Evolutionary conservation across 2,329 filamentous ascomycete genomes (phyloP).

Genomic region (Phaeosphaeria sp.): DNA sequence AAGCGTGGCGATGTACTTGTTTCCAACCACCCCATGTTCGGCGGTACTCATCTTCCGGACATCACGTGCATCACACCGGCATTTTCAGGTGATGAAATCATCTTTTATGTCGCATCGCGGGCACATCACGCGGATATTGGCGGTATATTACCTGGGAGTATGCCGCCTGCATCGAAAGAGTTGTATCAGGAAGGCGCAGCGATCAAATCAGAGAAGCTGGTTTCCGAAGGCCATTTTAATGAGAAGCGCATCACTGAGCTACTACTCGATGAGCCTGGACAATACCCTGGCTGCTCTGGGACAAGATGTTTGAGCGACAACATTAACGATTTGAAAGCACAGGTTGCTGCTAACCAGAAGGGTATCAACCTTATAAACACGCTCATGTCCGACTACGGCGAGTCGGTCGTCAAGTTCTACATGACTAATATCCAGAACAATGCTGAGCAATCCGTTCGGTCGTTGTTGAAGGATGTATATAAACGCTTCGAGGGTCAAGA

Average conservation of each 20-base stretch:
- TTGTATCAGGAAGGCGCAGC: conserved; percentile 63
- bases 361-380: conserved; percentile 79
- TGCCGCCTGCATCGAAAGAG: conserved; percentile 76
- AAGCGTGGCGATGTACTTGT: conserved; percentile 82
- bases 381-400: conserved; percentile 78
- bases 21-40: conserved; percentile 83
- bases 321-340: conserved; percentile 84
- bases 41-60: conserved; percentile 82
- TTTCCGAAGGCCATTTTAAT: conserved; percentile 78
- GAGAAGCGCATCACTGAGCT: conserved; percentile 76
- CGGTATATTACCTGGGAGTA: conserved; percentile 80
- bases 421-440: conserved; percentile 85
- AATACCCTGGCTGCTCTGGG: conserved; percentile 77
- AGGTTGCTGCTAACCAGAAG: conserved; percentile 85
- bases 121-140: conserved; percentile 87
- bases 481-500: conserved; percentile 72
- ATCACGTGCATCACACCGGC: conserved; percentile 83
- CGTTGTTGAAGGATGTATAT: conserved; percentile 74
- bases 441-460: conserved; percentile 76
- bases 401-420: conserved; percentile 79
- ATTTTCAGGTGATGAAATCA: conserved; percentile 75
- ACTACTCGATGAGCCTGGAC: conserved; percentile 74
- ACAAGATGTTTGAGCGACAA: conserved; percentile 83
- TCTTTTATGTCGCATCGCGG: conserved; percentile 82
- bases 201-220: conserved; percentile 69